Percentiles rank a stretch among this genome's conserved stretches.
phyloP scores from a whole-genome alignment of 1,284 basidiomycete species.

The Neotropicomus parvogracilis region DNA sequence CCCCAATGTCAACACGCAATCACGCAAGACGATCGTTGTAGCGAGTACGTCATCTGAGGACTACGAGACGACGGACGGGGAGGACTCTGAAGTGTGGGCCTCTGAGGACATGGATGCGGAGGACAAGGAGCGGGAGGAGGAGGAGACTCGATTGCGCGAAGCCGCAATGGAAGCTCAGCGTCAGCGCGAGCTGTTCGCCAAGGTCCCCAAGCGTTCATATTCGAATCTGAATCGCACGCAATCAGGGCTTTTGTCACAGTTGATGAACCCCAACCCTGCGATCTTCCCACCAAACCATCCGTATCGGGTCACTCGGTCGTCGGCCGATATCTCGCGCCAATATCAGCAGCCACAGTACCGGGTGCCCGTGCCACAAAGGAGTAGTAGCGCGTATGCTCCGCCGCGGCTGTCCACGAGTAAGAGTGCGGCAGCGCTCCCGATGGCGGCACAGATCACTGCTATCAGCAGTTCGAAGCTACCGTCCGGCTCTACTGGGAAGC shows the following conservation, averaged over 20 bases:
- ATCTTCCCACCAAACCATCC: constrained; percentile 59
- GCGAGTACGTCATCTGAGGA: constrained; percentile 38
- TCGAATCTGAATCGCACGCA: constrained; percentile 52
- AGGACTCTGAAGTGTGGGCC: constrained; percentile 52
- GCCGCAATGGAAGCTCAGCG: constrained; percentile 63
- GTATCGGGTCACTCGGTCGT: constrained; percentile 49
- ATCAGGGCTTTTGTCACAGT: constrained; percentile 59
- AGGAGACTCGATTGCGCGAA: constrained; percentile 37
- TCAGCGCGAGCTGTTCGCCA: constrained; percentile 73
- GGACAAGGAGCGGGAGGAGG: constrained; percentile 32
- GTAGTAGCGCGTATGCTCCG: constrained; percentile 29
- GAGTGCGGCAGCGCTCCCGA: constrained; percentile 61
- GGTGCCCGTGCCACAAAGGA: constrained; percentile 27
- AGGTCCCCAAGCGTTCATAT: constrained; percentile 66
- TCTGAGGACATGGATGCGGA: constrained; percentile 48
- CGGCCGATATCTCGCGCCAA: constrained; percentile 44
- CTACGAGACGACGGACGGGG: constrained; percentile 45
- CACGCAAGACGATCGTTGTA: constrained; percentile 36
- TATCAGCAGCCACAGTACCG: constrained; percentile 16
- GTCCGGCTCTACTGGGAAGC: constrained; percentile 16
- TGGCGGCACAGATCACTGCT: constrained; percentile 56
- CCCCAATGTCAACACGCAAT: constrained; percentile 14
- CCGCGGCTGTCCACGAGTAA: constrained; percentile 52
- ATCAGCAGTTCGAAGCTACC: constrained; percentile 32
- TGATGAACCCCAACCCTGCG: constrained; percentile 66